A percentile compares a stretch with the other conserved stretches of the same genome.
Conservation (phyloP, 169 alveolate species). For the Hepatocystis sp. region DNA sequence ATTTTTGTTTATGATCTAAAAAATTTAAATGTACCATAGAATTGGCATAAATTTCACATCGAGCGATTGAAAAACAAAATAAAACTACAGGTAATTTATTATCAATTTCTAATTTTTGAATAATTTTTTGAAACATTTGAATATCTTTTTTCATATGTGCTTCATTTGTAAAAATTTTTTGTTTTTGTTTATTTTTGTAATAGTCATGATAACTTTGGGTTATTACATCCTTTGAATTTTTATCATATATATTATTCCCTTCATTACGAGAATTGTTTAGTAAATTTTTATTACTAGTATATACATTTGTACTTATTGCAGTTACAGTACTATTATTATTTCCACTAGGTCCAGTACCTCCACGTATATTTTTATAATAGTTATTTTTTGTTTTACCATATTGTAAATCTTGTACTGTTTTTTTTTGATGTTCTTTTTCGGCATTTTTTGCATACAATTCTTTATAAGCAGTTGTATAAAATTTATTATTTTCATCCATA, state of each 20-base stretch:
- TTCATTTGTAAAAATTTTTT: constrained; percentile 52
- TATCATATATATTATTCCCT: background rate
- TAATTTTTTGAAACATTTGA: constrained; percentile 86
- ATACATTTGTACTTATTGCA: background rate
- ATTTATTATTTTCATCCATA: constrained; percentile 76
- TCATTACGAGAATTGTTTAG: background rate
- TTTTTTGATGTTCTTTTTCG: constrained; percentile 77
- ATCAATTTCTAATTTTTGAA: constrained; percentile 84
- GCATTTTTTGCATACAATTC: constrained; percentile 69
- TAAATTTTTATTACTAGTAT: too few species aligned
- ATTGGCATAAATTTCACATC: constrained; percentile 92
- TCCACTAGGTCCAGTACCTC: background rate
- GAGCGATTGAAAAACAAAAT: constrained; percentile 95
- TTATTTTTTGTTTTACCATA: background rate
- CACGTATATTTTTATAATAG: constrained; percentile 1
- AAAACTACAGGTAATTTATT: constrained; percentile 96
- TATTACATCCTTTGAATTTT: background rate
- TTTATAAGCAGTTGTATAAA: constrained; percentile 77
- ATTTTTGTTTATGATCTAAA: constrained; percentile 88
- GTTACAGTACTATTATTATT: background rate
- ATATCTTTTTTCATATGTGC: constrained; percentile 85
- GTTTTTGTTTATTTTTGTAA: constrained; percentile 53
- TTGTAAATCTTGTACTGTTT: too few species aligned
- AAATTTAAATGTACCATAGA: constrained; percentile 88
- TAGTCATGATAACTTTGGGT: constrained; percentile 36